phyloP scores from a whole-genome alignment of 2,329 filamentous ascomycete genomes.

The Monosporascus sp. region DNA sequence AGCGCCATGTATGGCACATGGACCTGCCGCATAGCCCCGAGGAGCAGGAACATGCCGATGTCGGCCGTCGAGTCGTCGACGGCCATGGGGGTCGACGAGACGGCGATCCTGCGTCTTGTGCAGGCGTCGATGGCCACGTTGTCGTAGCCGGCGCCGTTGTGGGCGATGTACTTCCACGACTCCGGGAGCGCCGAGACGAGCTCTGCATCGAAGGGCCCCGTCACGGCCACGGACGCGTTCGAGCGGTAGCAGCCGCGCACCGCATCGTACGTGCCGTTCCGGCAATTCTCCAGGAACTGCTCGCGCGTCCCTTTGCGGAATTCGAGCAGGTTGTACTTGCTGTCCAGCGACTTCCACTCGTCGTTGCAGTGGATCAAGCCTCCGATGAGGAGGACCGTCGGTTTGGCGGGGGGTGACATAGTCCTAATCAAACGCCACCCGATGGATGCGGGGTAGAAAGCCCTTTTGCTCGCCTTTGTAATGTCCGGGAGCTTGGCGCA shows the following conservation, averaged over 20 bases:
- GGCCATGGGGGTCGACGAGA: constrained; percentile 78
- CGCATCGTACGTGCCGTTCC: background rate
- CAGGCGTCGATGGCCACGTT: constrained; percentile 72
- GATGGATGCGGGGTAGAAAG: background rate
- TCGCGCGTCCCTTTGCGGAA: background rate
- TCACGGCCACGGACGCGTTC: constrained; percentile 39
- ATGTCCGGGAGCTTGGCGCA: background rate
- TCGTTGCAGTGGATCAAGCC: background rate
- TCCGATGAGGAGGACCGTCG: background rate
- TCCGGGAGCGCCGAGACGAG: constrained; percentile 54
- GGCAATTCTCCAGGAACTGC: background rate
- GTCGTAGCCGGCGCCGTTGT: constrained; percentile 78
- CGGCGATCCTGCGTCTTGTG: constrained; percentile 58
- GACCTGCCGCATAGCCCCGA: constrained; percentile 74
- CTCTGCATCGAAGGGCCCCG: constrained; percentile 67
- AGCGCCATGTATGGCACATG: constrained; percentile 61
- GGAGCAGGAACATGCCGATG: constrained; percentile 71
- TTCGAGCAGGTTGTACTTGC: background rate
- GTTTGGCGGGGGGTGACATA: background rate
- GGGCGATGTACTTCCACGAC: constrained; percentile 54
- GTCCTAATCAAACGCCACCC: no score
- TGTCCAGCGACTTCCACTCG: background rate
- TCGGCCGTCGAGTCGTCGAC: constrained; percentile 84
- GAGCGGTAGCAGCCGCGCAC: background rate
- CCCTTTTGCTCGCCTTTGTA: background rate